phyloP scores from a whole-genome alignment of 306 rosid species.

The Dryas octopetala region DNA sequence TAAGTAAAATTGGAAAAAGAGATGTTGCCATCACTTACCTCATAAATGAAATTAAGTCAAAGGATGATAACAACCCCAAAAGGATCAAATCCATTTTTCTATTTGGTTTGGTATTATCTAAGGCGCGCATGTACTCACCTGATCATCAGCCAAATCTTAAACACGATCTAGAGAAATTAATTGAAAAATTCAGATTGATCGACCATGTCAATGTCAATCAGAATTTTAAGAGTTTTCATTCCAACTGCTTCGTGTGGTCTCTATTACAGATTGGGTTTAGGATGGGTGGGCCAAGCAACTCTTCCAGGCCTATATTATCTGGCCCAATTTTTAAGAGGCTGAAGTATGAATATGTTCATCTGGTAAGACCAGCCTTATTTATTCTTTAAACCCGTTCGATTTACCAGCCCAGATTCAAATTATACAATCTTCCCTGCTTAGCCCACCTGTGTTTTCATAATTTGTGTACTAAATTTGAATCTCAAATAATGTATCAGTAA shows the following conservation, averaged over 20 bases:
- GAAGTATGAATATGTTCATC: not conserved
- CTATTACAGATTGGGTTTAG: not conserved
- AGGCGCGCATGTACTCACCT: not conserved
- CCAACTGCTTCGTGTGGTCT: not conserved
- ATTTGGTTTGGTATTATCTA: not conserved
- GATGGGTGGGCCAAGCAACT: no score
- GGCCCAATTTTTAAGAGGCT: not conserved
- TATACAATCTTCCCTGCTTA: no score
- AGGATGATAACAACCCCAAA: not conserved
- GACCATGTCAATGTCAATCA: not conserved
- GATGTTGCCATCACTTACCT: conserved; percentile 1
- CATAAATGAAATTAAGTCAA: not conserved
- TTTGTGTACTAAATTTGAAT: no score
- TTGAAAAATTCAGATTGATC: not conserved
- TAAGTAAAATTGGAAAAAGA: not conserved
- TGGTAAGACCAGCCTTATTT: no score
- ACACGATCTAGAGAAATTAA: no score
- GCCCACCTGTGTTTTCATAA: no score
- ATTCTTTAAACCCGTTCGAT: no score
- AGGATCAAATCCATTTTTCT: not conserved
- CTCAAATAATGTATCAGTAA: no score
- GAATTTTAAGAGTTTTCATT: not conserved
- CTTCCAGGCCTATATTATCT: no score
- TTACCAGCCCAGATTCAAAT: no score
- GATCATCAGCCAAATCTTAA: not conserved